phyloP scores from a whole-genome alignment of 2,329 filamentous ascomycete genomes.

The Aspergillus sp. region DNA sequence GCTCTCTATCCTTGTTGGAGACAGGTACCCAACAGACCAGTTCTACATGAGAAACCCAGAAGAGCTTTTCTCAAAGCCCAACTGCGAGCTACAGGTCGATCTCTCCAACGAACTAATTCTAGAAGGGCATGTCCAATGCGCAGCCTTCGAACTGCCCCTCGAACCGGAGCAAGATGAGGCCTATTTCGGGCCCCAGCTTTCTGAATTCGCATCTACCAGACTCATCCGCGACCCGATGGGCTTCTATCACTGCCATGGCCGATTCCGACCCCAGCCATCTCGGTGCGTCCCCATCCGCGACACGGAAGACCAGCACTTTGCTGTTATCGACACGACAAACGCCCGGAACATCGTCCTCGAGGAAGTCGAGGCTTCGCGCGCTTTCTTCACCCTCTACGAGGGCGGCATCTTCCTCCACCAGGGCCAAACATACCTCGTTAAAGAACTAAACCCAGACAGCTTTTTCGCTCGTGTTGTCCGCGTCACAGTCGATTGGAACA shows the following conservation, averaged over 20 bases:
- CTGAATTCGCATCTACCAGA: slow-evolving; percentile 69
- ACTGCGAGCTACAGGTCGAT: slow-evolving; percentile 85
- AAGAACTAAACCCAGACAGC: slow-evolving; percentile 78
- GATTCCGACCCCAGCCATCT: slow-evolving; percentile 82
- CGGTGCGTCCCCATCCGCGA: slow-evolving; percentile 85
- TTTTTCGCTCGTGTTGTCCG: slow-evolving; percentile 83
- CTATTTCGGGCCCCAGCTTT: slow-evolving; percentile 78
- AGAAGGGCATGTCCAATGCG: slow-evolving; percentile 94
- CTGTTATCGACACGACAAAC: slow-evolving; percentile 81
- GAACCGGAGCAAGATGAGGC: slow-evolving; percentile 68
- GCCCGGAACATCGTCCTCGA: slow-evolving; percentile 83
- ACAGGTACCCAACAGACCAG: slow-evolving; percentile 87
- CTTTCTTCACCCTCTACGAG: slow-evolving; percentile 94
- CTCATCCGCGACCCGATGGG: slow-evolving; percentile 72
- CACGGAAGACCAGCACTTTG: slow-evolving; percentile 88
- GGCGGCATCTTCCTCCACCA: slow-evolving; percentile 97
- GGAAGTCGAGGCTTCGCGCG: slow-evolving; percentile 93
- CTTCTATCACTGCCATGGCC: slow-evolving; percentile 86
- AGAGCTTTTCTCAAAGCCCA: slow-evolving; percentile 86
- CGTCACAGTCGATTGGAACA: slow-evolving; percentile 94
- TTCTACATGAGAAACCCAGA: slow-evolving; percentile 96
- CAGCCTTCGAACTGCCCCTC: slow-evolving; percentile 92
- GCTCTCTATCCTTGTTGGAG: slow-evolving; percentile 83
- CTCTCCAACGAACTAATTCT: slow-evolving; percentile 86
- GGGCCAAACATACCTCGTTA: slow-evolving; percentile 87